A percentile compares a stretch with the other conserved stretches of the same genome.
These are phyloP conservation scores for Pulveroboletus sp. DNA, from an alignment of 768 basidiomycete species.

Conservation along the genomic window DNA sequence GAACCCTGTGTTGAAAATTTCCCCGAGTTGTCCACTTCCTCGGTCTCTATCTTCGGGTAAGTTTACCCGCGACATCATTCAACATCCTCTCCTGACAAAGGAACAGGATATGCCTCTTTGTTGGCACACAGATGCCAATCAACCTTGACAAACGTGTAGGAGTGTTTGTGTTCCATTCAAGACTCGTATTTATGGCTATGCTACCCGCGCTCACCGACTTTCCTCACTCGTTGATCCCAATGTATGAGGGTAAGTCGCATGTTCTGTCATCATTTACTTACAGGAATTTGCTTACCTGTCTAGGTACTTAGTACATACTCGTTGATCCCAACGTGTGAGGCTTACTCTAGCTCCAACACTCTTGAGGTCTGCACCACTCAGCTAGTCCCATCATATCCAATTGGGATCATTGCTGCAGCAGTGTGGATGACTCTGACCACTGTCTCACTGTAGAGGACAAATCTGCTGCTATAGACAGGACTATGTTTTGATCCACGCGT, in stretches of 20 bases:
- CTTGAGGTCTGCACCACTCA: slow-evolving; percentile 75
- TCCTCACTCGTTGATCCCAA: too few relatives aligned
- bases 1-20: too few relatives aligned
- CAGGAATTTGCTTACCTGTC: too few relatives aligned
- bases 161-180: too few relatives aligned
- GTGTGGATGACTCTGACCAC: not conserved
- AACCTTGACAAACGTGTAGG: too few relatives aligned
- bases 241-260: too few relatives aligned
- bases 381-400: slow-evolving; percentile 73
- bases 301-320: too few relatives aligned
- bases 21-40: slow-evolving; percentile 44
- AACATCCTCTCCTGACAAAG: not conserved
- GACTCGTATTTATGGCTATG: too few relatives aligned
- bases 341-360: slow-evolving; percentile 30
- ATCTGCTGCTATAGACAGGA: slow-evolving; percentile 50
- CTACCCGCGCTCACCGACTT: too few relatives aligned
- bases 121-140: too few relatives aligned
- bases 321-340: too few relatives aligned
- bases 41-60: slow-evolving; percentile 33
- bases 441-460: not conserved
- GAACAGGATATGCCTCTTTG: slow-evolving; percentile 36
- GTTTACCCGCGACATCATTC: slow-evolving; percentile 4
- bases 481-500: slow-evolving; percentile 67
- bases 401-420: slow-evolving; percentile 56
- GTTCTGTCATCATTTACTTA: too few relatives aligned